Evolutionary conservation across 495 filamentous ascomycete species (phyloP), one percentile per base, ranked within the genome.

Genomic region (Aspergillus cavernicola): DNA sequence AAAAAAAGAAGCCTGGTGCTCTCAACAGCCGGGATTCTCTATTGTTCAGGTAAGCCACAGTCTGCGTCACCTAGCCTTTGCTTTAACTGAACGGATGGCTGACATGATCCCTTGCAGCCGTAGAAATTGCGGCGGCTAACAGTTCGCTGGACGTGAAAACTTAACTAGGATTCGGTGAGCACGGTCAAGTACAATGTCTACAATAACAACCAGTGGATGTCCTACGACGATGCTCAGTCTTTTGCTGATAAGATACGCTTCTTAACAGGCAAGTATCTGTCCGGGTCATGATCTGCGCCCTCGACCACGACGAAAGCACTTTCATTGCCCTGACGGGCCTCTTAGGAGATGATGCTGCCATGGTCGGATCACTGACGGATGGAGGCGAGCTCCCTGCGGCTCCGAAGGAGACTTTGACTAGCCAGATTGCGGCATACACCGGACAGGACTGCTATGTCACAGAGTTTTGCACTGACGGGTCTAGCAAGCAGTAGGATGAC

Each of bases 201-300:
- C 31, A 50, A 53, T 9, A 35, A 37, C 3, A 55, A 60, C 40
- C 65, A 70, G 37, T 80, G 77, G 77, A 63, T 79, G 3, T 66
- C 62, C 0, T 80, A 65, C 45, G 67, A 80, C 48, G 72, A 77
- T 52, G 48, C 28, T 3, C 52, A 69, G 11, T 74, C 73, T 0
- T 64, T 76, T 41, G 37, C 62, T 41, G 29, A 50, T 10, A 77
- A 78, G 57, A 52, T 20, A 20, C 22, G 49, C 16, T 55, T 23
- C 8, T n/a, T 39, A 16, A 33, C 20, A 1, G 42, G 35, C 6
- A 20, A 19, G 6, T 39, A 35, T 33, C 36, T 55, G 1, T 20
- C 32, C 20, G 52, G 52, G 6, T 40, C 1, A 47, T 55, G 52
- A 48, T 55, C 11, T 55, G 52, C 43, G 32, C 52, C 1, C 35